phyloP scores from a whole-genome alignment of 495 filamentous ascomycete species.

The Hyaloscypha variabilis region DNA sequence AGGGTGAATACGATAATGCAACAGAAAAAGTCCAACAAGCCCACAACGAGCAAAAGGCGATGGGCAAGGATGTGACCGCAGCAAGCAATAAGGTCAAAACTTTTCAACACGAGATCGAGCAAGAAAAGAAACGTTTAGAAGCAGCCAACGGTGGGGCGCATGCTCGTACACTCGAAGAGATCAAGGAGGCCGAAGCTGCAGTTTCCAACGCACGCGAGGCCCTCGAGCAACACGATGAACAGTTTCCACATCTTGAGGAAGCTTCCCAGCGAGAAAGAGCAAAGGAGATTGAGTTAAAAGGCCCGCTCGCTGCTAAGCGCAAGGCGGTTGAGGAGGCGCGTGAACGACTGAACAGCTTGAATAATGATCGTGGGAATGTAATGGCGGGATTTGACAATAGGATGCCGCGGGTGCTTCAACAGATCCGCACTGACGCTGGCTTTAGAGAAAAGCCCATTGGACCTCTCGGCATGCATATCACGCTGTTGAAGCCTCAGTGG shows the following conservation, averaged over 20 bases:
- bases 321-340: conserved; percentile 30
- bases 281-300: conserved; percentile 37
- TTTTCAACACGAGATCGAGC: conserved; percentile 40
- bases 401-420: conserved; percentile 63
- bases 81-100: conserved; percentile 39
- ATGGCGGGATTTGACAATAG: conserved; percentile 61
- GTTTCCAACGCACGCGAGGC: conserved; percentile 34
- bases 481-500: conserved; percentile 80
- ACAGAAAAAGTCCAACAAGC: conserved; percentile 34
- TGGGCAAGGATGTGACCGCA: conserved; percentile 40
- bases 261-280: conserved; percentile 17
- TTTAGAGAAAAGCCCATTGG: conserved; percentile 79
- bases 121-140: conserved; percentile 49
- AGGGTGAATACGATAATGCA: conserved; percentile 38
- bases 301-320: conserved; percentile 44
- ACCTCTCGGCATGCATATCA: conserved; percentile 77
- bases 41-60: conserved; percentile 50
- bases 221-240: conserved; percentile 18
- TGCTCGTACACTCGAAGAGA: conserved; percentile 39
- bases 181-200: conserved; percentile 51
- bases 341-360: conserved; percentile 46
- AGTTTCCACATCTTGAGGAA: conserved; percentile 23
- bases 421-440: conserved; percentile 65
- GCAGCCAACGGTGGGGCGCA: conserved; percentile 54
- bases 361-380: conserved; percentile 49